Evolutionary conservation across 2,329 filamentous ascomycete species (phyloP).

Genomic region (Truncatella angustata): DNA sequence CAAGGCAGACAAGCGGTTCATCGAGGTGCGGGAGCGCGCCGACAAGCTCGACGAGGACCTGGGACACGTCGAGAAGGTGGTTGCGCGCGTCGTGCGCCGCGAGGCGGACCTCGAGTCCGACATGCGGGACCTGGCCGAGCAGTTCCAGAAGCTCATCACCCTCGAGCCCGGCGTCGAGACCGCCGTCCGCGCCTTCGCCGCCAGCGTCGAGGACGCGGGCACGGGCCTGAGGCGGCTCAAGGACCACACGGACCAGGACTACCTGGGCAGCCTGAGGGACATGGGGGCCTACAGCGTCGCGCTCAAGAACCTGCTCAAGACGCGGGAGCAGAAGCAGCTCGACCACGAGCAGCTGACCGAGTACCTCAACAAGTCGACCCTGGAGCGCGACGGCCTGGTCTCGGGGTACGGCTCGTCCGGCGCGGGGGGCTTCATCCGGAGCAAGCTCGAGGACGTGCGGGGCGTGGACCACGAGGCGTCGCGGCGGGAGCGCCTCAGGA

Average conservation of each 20-base stretch:
- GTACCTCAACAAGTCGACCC: constrained; percentile 87
- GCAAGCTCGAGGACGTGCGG: constrained; percentile 94
- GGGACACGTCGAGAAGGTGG: constrained; percentile 91
- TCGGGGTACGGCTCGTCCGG: constrained; percentile 59
- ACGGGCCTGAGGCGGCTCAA: constrained; percentile 76
- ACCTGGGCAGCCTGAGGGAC: constrained; percentile 86
- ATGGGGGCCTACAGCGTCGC: constrained; percentile 94
- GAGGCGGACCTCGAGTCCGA: constrained; percentile 86
- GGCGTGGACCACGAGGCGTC: constrained; percentile 95
- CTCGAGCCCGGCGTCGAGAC: constrained; percentile 85
- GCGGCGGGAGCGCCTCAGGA: constrained; percentile 80
- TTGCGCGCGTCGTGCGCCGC: constrained; percentile 82
- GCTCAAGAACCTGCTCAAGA: constrained; percentile 84
- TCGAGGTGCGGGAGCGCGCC: constrained; percentile 88
- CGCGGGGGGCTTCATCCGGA: constrained; percentile 81
- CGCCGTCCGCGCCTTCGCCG: constrained; percentile 81
- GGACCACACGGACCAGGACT: constrained; percentile 93
- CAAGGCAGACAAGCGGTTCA: constrained; percentile 90
- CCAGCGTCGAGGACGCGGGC: constrained; percentile 80
- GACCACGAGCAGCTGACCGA: constrained; percentile 96
- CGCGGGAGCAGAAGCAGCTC: constrained; percentile 94
- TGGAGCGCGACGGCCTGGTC: constrained; percentile 77
- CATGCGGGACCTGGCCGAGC: constrained; percentile 83
- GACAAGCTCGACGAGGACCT: constrained; percentile 95
- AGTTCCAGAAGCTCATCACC: constrained; percentile 89